Evolutionary conservation across 371 early-diverging fungal genomes (phyloP).

Genomic region (Mortierella sp.): DNA sequence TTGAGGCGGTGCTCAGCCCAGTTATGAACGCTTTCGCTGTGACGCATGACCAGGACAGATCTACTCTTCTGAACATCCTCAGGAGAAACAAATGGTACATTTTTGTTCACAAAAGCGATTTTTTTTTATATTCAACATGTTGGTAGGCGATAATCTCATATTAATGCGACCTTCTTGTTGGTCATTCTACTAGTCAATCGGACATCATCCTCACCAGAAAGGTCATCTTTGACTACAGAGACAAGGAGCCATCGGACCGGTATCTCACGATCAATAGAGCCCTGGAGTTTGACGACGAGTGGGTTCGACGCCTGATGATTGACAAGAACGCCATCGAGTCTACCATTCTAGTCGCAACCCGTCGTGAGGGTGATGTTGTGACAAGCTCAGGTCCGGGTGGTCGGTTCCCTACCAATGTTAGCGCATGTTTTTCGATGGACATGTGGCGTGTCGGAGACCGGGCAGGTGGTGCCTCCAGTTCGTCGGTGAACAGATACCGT

Average conservation of each 20-base stretch:
- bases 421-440: conserved; percentile 73
- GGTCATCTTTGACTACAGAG: conserved; percentile 78
- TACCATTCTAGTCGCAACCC: conserved; percentile 79
- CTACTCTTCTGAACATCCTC: conserved; percentile 66
- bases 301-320: conserved; percentile 86
- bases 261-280: conserved; percentile 79
- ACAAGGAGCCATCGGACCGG: conserved; percentile 77
- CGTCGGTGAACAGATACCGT: conserved; percentile 59
- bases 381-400: conserved; percentile 63
- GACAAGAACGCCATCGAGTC: conserved; percentile 82
- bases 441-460: conserved; percentile 79
- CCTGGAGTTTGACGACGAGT: conserved; percentile 77
- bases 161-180: neutral
- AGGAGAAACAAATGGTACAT: conserved; percentile 60
- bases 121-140: neutral
- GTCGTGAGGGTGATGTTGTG: conserved; percentile 81
- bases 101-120: neutral
- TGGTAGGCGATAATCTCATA: neutral
- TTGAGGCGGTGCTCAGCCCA: conserved; percentile 83
- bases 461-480: conserved; percentile 52
- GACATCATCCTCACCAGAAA: conserved; percentile 72
- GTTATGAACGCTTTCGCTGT: conserved; percentile 84
- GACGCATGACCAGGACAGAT: conserved; percentile 77
- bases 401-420: conserved; percentile 79
- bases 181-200: conserved; percentile 30